Evolutionary conservation across 192 early-diverging fungal species (phyloP), one percentile per base, ranked within the genome.

Genomic region (Obelidium mucronatum): DNA sequence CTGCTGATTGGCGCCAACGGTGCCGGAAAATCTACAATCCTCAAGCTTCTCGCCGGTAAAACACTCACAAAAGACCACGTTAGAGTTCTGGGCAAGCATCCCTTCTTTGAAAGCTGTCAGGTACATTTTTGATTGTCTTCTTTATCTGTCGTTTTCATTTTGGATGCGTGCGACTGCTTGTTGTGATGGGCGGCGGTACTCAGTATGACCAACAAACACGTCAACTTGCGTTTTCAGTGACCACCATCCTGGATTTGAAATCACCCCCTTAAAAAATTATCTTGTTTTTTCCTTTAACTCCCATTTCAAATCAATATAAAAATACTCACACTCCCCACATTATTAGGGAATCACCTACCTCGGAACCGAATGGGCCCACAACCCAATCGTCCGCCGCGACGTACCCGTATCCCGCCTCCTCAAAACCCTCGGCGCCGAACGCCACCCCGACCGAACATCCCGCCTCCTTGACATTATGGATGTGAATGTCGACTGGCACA

Each of bases 1-100:
- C 81, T 94, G 28, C 80, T 94, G n/a, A 84, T 93, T 52, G 93
- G 93, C 62, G 90, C 92, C 22, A 93, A 93, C 83, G 93, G 90
- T 34, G 73, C 67, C 30, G 91, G 91, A 19, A 93, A 94, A 73
- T 88, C 86, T 2, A 94, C 92, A 3, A 77, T 94, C 54, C 74
- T 94, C 52, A 79, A 85, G 26, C 86, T 94, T 37, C 74, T 94
- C 0, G 92, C 89, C 15, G 93, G 93, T 8, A 94, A 94, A 69
- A 81, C 89, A 40, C 79, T 94, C 82, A 80, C 81, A 24, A 83
- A 80, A 37, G 86, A 74, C 61, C 74, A 81, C 39, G 82, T 93
- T 2, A 66, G 81, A 1, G 88, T 93, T 0, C 55, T 91, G 35
- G 92, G 91, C 17, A 83, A 89, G 71, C 74, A 90, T 80, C 87